Base-by-base conservation (phyloP, 257 asterid genomes). In the Penstemon barbatus region DNA sequence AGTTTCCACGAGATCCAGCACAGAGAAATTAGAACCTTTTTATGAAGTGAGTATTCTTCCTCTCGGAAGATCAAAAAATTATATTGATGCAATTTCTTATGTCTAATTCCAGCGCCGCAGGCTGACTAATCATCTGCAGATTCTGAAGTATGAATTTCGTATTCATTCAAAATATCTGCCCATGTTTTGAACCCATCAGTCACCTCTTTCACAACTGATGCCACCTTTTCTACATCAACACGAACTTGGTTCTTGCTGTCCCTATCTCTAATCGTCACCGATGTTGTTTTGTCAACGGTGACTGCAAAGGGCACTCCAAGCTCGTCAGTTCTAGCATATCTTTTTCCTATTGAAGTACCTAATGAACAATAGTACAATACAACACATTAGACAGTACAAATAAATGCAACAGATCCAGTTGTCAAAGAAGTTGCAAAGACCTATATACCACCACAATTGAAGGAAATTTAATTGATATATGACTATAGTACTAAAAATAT, bases 251-350 rank as follows among this genome's bases (percentile, higher is more conserved):
- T 83, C 83, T 91, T 91, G 82, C 95, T 89, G 53, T 91, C 98
- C 56, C 98, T 78, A 74, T 91, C 98, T 37, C 98, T 75, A 4
- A 91, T 74, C 1, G 96, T 91, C 37, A 91, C 94, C 0, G 96
- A 85, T 54, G 85, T 18, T 25, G 86, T 39, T 0, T 86, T 81
- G 72, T 91, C 98, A 2, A 91, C 98, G 42, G 98, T 91, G 15
- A 91, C 76, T 7, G 98, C 98, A 51, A 91, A 79, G 5, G 98
- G 98, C 57, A 91, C 98, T 7, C 96, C 98, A 0, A 91, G 96
- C 74, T 91, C 98, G 75, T 91, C 96, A n/a, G 96, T 91, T 81
- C 98, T 84, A 0, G 98, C 98, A 11, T 91, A 91, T 48, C 90
- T 83, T 82, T 89, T 91, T 64, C 98, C 98, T 18, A 91, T 89